Percentiles rank a stretch among this genome's conserved stretches.
These are phyloP conservation scores for Alisma plantagoaquatica DNA, from an alignment of 106 monocot species.

Conservation along the genomic window DNA sequence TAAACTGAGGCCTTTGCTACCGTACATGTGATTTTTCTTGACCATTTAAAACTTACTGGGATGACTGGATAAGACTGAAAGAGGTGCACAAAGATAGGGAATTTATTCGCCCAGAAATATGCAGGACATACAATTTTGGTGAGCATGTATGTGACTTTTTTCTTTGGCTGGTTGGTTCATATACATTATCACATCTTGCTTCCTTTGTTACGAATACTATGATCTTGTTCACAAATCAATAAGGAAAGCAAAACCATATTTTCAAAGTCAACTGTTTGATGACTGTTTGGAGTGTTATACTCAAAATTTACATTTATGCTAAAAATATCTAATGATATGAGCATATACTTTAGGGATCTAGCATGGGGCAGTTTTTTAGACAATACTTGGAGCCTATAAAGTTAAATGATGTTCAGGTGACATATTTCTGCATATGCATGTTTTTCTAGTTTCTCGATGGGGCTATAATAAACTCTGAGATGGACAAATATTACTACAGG, in stretches of 20 bases:
- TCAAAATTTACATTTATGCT: too few relatives aligned
- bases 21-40: conserved; percentile 46
- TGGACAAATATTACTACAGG: too few relatives aligned
- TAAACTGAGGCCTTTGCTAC: neutral
- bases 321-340: too few relatives aligned
- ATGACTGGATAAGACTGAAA: conserved; percentile 98
- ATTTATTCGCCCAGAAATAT: conserved; percentile 97
- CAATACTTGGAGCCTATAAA: conserved; percentile 87
- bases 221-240: too few relatives aligned
- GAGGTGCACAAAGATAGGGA: conserved; percentile 77
- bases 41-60: conserved; percentile 92
- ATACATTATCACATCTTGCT: neutral
- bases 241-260: too few relatives aligned
- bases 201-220: neutral
- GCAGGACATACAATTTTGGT: conserved; percentile 99
- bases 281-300: too few relatives aligned
- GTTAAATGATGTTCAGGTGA: conserved; percentile 76
- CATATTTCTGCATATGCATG: too few relatives aligned
- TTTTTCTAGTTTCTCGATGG: too few relatives aligned
- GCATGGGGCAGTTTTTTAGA: conserved; percentile 93
- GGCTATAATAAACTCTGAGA: too few relatives aligned
- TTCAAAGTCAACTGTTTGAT: too few relatives aligned
- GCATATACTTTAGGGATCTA: conserved; percentile 89
- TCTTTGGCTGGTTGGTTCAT: neutral
- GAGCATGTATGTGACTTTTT: conserved; percentile 63